Conservation (phyloP, 2,329 filamentous ascomycete genomes). For the Aspergillus awamori region DNA sequence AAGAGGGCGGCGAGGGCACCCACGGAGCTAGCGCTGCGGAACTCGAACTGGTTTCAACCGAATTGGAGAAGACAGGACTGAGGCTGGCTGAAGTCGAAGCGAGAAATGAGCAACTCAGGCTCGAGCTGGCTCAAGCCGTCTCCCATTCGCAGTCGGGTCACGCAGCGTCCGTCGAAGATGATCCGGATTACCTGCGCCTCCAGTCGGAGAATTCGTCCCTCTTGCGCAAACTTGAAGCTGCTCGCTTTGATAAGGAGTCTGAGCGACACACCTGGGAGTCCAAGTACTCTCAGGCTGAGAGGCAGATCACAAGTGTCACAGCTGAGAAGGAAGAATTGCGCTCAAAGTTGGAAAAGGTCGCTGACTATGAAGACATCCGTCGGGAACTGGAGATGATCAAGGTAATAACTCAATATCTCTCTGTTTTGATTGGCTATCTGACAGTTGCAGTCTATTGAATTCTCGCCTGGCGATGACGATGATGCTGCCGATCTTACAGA, state of each 20-base stretch:
- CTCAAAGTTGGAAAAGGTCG: constrained; percentile 81
- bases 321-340: constrained; percentile 80
- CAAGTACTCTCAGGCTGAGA: constrained; percentile 75
- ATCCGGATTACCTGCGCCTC: constrained; percentile 83
- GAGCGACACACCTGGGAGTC: constrained; percentile 75
- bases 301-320: constrained; percentile 72
- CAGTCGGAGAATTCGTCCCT: constrained; percentile 92
- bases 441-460: constrained; percentile 75
- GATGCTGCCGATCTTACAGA: constrained; percentile 50
- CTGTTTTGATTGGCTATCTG: constrained; percentile 7
- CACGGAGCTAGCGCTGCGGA: constrained; percentile 80
- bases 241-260: constrained; percentile 79
- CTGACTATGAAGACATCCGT: constrained; percentile 94
- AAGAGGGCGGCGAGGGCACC: constrained; percentile 64
- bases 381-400: constrained; percentile 95
- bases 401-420: constrained; percentile 37
- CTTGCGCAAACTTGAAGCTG: constrained; percentile 81
- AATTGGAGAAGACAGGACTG: constrained; percentile 85
- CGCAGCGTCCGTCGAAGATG: constrained; percentile 73
- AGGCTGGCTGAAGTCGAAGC: constrained; percentile 89
- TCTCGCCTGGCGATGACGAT: constrained; percentile 84
- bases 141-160: constrained; percentile 67
- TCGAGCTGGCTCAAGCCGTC: constrained; percentile 87
- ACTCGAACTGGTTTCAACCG: constrained; percentile 88
- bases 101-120: constrained; percentile 86